Evolutionary conservation across 2,329 filamentous ascomycete species (phyloP), one percentile per base, ranked within the genome.

Genomic region (Arthrobotrys sinensis): DNA sequence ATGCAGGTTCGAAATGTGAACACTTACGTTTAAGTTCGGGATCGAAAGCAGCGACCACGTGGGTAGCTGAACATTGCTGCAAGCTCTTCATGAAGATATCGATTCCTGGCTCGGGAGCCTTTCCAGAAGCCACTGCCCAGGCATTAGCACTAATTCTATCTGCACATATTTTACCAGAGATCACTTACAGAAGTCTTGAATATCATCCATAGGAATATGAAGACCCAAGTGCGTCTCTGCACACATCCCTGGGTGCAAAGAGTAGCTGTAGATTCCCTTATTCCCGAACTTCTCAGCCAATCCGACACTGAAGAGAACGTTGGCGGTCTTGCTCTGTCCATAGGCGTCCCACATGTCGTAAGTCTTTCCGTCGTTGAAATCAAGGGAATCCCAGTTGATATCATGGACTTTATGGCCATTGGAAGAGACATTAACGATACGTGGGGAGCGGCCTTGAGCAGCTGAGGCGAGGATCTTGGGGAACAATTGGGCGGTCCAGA

Each of bases 291-390:
- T 82, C 34, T 84, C 78, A 11, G 86, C 85, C 12, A 87, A 82
- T 11, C 81, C 84, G 16, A 85, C 73, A 0, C 83, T 85, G 69
- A 87, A 87, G 52, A 87, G 81, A 12, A 88, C 85, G 69, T 88
- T 87, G 0, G 87, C 87, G 19, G 86, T 86, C 82, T 89, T 88
- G 80, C 86, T 86, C 80, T 87, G 86, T 1, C 84, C 85, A 76
- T 89, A 89, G 1, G 86, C 86, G 0, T 83, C 80, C 83, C 86
- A 86, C 4, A 76, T 77, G 0, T 82, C 79, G 66, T 85, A 85
- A 1, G 67, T 73, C 40, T 63, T 21, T 57, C 46, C 64, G 77
- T 84, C 85, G n/a, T 84, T 81, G 73, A 87, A 87, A 40, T 86
- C 85, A 63, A 83, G 84, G 80, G 87, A 86, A 40, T 83, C 82